Evolutionary conservation across 129 eudicot species (phyloP), one percentile per base, ranked within the genome.

Genomic region (Logfia minima): DNA sequence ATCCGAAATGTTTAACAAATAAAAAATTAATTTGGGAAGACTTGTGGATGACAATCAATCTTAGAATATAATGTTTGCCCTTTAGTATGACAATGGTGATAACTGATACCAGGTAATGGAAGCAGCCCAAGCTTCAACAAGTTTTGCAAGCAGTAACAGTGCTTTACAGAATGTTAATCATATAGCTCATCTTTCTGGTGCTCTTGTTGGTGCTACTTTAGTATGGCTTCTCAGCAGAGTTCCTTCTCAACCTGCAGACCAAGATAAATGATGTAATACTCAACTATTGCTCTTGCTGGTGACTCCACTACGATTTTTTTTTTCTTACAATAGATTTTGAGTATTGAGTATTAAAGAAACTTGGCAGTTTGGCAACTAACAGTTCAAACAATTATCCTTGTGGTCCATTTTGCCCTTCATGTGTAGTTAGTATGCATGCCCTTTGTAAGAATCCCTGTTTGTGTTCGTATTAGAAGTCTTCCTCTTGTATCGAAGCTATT

Each of bases 111-210:
- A 93, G 98, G 98, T 94, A 70, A 94, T 94, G 98, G 98, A 94
- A 85, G 97, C 97, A 64, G 98, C 98, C 74, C 92, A 89, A 82
- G 96, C 93, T 66, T 94, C 98, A 35, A 82, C 96, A 70, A 82
- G 89, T 74, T 79, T 93, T 81, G 85, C 88, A 68, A 89, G 88
- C 29, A 81, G 83, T 66, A 80, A 75, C 69, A 78, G 76, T 59
- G 87, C 86, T 34, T 68, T 91, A 28, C 93, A 89, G 81, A 94
- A 83, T 81, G 89, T 94, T 17, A 94, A 94, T 74, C 97, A 91
- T 81, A 83, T 94, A 37, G 98, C 98, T 62, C 98, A 94, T 82
- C 92, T 94, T 29, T 94, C 73, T 35, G 73, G 73, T 39, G 73
- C 73, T 21, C 73, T 68, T 68, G 58, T 68, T 68, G 73, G 73